phyloP scores from a whole-genome alignment of 805 yeast genomes.

The Cyberlindnera nakhonratchasimensis region DNA sequence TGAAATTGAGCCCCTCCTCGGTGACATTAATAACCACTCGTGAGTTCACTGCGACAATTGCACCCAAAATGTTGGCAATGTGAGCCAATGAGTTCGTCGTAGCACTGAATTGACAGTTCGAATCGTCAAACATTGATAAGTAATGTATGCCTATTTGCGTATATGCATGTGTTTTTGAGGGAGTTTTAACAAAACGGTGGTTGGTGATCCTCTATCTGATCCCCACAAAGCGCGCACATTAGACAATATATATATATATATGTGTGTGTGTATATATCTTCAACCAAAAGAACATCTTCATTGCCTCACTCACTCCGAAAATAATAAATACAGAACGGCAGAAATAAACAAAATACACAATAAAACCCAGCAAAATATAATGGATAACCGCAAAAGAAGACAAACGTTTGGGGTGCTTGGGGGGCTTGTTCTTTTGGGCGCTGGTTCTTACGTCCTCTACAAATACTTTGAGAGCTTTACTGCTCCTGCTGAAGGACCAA shows the following conservation, averaged over 20 bases:
- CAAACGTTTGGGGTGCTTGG: constrained; percentile 8
- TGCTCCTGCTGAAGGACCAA: background rate
- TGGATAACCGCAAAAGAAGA: constrained; percentile 7
- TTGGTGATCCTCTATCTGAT: too few relatives aligned
- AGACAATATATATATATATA: too few relatives aligned
- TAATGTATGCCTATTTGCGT: background rate
- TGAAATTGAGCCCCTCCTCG: constrained; percentile 49
- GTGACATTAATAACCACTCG: constrained; percentile 43
- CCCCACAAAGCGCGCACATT: too few relatives aligned
- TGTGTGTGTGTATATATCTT: too few relatives aligned
- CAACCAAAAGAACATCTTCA: too few relatives aligned
- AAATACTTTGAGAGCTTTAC: constrained; percentile 2
- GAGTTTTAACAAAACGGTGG: background rate
- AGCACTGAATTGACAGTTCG: constrained; percentile 35
- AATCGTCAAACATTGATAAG: constrained; percentile 8
- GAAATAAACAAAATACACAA: background rate
- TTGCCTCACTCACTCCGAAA: too few relatives aligned
- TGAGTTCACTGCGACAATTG: constrained; percentile 39
- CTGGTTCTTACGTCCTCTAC: constrained; percentile 15
- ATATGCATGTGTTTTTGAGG: background rate
- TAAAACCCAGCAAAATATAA: background rate
- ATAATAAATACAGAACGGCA: background rate
- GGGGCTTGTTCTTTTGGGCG: constrained; percentile 12
- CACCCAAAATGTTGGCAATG: constrained; percentile 41
- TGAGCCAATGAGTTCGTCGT: constrained; percentile 45